phyloP scores from a whole-genome alignment of 2,329 filamentous ascomycete genomes.

The Zymoseptoria brevis region DNA sequence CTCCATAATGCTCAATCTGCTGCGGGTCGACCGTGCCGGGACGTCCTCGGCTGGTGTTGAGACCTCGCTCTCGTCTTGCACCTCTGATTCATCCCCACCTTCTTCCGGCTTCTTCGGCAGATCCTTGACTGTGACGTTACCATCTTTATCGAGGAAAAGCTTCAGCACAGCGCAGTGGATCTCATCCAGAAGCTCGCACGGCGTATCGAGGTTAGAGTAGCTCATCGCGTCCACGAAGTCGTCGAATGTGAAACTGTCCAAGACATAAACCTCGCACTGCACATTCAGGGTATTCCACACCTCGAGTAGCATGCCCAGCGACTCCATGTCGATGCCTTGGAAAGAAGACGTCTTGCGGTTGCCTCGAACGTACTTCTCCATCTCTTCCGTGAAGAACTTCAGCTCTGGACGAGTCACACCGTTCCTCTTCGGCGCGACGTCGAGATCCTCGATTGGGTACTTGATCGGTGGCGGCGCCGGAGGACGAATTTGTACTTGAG shows the following conservation, averaged over 20 bases:
- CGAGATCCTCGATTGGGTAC: slow-evolving; percentile 91
- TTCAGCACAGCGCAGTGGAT: slow-evolving; percentile 88
- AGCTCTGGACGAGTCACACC: slow-evolving; percentile 62
- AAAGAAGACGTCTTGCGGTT: slow-evolving; percentile 33
- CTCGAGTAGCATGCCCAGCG: slow-evolving; percentile 77
- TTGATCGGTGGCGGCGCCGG: slow-evolving; percentile 71
- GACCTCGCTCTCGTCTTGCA: slow-evolving; percentile 46
- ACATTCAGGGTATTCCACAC: slow-evolving; percentile 97
- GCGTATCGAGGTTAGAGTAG: slow-evolving; percentile 58
- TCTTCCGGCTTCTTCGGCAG: slow-evolving; percentile 64
- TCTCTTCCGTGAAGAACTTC: slow-evolving; percentile 61
- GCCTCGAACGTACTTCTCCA: slow-evolving; percentile 27
- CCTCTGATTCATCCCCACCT: slow-evolving; percentile 65
- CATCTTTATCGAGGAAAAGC: slow-evolving; percentile 70
- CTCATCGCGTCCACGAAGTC: slow-evolving; percentile 86
- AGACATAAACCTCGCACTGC: slow-evolving; percentile 87
- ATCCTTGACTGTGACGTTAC: slow-evolving; percentile 61
- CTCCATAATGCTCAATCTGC: slow-evolving; percentile 65
- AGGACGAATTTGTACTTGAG: slow-evolving; percentile 31
- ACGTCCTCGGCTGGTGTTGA: slow-evolving; percentile 60
- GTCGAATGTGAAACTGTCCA: slow-evolving; percentile 97
- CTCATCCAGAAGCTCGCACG: slow-evolving; percentile 81
- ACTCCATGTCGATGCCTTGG: slow-evolving; percentile 65
- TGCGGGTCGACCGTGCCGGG: slow-evolving; percentile 71
- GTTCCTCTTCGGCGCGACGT: slow-evolving; percentile 60